Evolutionary conservation across 2,329 filamentous ascomycete genomes (phyloP), one percentile per base, ranked within the genome.

Genomic region (Botrytis porri): DNA sequence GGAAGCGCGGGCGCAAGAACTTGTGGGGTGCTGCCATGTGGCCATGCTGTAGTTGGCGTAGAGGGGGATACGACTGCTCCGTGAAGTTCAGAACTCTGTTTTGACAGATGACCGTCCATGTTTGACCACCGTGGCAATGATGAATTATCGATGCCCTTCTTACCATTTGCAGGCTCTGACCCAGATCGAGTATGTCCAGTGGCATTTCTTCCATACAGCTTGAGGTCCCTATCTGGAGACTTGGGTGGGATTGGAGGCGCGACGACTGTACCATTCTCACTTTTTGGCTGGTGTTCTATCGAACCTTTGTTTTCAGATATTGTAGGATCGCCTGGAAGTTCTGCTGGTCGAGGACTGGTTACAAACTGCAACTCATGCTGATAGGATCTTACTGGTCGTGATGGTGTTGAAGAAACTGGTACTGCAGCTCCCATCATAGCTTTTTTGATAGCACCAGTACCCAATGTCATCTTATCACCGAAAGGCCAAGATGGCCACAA

Each of bases 401-500:
- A 10, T 22, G 63, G 63, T 51, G 22, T 32, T 51, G 45, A 51
- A 2, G 43, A 20, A 1, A 51, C 22, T 39, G 63, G 43, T 20
- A 66, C 20, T 37, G 29, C 32, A 14, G 63, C 45, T 9, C 63
- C 63, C 32, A 66, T 66, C 9, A 66, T 66, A 4, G 63, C 43
- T 35, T 51, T 22, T 32, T 66, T 66, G 43, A 66, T 66, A 51
- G 63, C 16, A n/a, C 16, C 32, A 32, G 63, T 66, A 4, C 63
- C 63, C 43, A 66, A 48, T 7, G 32, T 35, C 14, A 35, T 45
- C 32, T 51, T 66, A 14, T 66, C 63, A 10, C 63, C 63, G 32
- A 66, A 66, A 37, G 63, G 63, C 63, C 63, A 66, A 37, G 63
- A 66, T 9, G 63, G 63, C 63, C 63, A 66, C 10, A 66, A 37